A percentile compares a stretch with the other conserved stretches of the same genome.
These are phyloP conservation scores for Brettanomyces bruxellensis DNA, from an alignment of 805 yeast genomes.

Conservation along the genomic window DNA sequence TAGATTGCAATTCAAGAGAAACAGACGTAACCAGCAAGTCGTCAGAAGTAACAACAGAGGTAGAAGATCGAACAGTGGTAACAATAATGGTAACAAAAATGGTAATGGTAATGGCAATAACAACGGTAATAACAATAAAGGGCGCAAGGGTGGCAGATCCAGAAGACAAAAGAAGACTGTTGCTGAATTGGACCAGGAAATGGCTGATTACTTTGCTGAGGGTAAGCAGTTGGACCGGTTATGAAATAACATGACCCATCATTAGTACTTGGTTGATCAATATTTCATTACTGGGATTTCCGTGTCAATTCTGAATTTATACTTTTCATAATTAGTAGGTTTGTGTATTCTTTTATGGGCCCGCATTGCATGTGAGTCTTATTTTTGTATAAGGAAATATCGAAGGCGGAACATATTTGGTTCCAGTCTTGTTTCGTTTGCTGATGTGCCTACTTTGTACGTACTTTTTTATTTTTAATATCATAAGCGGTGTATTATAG, in stretches of 20 bases:
- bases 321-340: too few species aligned
- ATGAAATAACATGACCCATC: background rate
- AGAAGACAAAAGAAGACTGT: constrained; percentile 56
- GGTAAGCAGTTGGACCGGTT: constrained; percentile 20
- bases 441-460: too few species aligned
- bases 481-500: too few species aligned
- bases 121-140: constrained; percentile 27
- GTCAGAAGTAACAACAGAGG: constrained; percentile 3
- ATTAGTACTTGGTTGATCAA: too few species aligned
- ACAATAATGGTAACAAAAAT: constrained; percentile 1
- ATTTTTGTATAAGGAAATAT: too few species aligned
- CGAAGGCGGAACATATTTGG: too few species aligned
- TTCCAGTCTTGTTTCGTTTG: too few species aligned
- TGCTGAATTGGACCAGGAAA: constrained; percentile 94
- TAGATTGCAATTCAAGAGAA: constrained; percentile 8
- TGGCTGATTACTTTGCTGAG: constrained; percentile 87
- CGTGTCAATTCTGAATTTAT: too few species aligned
- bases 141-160: too few species aligned
- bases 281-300: background rate
- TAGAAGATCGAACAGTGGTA: constrained; percentile 12
- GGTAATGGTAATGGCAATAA: constrained; percentile 11
- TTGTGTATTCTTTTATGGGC: too few species aligned
- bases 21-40: constrained; percentile 30
- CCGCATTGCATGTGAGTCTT: too few species aligned
- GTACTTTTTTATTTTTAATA: too few species aligned